Evolutionary conservation across 2,329 filamentous ascomycete genomes (phyloP), one percentile per base, ranked within the genome.

Genomic region (Fusarium sp.): DNA sequence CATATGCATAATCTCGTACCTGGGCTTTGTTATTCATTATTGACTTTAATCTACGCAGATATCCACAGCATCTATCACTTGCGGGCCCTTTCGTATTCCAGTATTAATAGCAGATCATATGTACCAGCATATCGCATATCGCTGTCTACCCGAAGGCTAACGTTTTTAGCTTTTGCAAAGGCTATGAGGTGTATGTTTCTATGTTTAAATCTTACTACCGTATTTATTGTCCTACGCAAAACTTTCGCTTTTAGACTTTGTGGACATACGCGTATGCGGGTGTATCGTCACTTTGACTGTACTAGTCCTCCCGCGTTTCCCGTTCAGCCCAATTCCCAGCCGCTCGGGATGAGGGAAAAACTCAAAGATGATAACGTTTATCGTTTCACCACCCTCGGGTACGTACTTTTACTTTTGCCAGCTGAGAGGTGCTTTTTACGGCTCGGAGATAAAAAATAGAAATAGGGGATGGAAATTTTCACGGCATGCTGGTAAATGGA

Each of bases 91-190:
- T 56, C 50, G 45, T 67, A 62, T 67, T 67, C 51, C 42, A 46
- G 50, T 33, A 39, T 59, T 57, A 52, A 63, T 19, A 57, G 62
- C 38, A 63, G 63, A 67, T 67, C 62, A 67, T 67, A 66, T 66
- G 40, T 45, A 42, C 57, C 42, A 47, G 52, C 62, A 65, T 65
- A 46, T 65, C 42, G 21, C 62, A 31, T 31, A 31, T 31, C 28
- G 28, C 28, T 31, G 34, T 15, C 57, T 36, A 51, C 58, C 52
- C 51, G 49, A 39, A 34, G 15, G 31, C 50, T 45, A 26, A 44
- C 22, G 13, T 46, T 51, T 46, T 28, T 43, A 26, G 28, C 47
- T 36, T 52, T 36, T 44, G 34, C 34, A 17, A 36, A 8, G 34
- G 15, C 34, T 7, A 17, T 36, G 34, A 36, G 28, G 24, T 38